Percentiles rank a stretch among this genome's conserved stretches.
Evolutionary conservation across 495 filamentous ascomycete genomes (phyloP).

Genomic region (Hypoxylon perforatum): DNA sequence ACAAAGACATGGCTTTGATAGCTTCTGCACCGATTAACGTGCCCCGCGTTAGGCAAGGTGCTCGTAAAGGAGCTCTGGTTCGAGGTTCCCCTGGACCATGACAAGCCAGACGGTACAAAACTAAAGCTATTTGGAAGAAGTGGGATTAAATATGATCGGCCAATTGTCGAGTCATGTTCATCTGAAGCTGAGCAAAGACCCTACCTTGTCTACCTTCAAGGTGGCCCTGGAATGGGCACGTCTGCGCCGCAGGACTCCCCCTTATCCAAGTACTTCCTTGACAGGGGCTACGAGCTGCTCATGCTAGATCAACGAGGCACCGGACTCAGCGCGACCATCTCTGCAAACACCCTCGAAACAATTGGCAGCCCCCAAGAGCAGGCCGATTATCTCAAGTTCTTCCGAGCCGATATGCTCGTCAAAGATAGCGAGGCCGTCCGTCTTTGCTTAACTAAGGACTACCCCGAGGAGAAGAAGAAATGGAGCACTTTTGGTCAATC

Average conservation of each 20-base stretch:
- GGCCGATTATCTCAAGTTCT: slow-evolving; percentile 83
- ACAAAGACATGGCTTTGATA: neutral
- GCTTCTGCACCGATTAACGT: slow-evolving; percentile 3
- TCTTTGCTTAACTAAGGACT: slow-evolving; percentile 73
- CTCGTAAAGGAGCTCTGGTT: slow-evolving; percentile 85
- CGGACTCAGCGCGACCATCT: slow-evolving; percentile 82
- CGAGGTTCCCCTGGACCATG: slow-evolving; percentile 82
- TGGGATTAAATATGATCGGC: slow-evolving; percentile 70
- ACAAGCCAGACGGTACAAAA: slow-evolving; percentile 66
- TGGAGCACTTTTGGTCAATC: slow-evolving; percentile 90
- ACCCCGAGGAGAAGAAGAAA: slow-evolving; percentile 75
- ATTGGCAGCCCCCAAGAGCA: slow-evolving; percentile 72
- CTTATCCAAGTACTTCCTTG: slow-evolving; percentile 74
- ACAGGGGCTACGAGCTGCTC: slow-evolving; percentile 85
- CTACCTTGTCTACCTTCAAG: slow-evolving; percentile 72
- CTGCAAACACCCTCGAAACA: slow-evolving; percentile 72
- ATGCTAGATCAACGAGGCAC: slow-evolving; percentile 91
- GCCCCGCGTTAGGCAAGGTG: slow-evolving; percentile 69
- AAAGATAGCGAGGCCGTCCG: slow-evolving; percentile 89
- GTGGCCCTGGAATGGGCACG: slow-evolving; percentile 83
- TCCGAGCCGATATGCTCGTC: slow-evolving; percentile 90
- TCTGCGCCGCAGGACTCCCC: slow-evolving; percentile 75
- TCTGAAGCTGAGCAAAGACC: slow-evolving; percentile 60
- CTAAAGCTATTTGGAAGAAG: slow-evolving; percentile 81
- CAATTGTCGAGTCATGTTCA: slow-evolving; percentile 59